Percentiles rank a stretch among this genome's conserved stretches.
Evolutionary conservation across 2,329 filamentous ascomycete species (phyloP).

Genomic region (Cladobotryum mycophilum): DNA sequence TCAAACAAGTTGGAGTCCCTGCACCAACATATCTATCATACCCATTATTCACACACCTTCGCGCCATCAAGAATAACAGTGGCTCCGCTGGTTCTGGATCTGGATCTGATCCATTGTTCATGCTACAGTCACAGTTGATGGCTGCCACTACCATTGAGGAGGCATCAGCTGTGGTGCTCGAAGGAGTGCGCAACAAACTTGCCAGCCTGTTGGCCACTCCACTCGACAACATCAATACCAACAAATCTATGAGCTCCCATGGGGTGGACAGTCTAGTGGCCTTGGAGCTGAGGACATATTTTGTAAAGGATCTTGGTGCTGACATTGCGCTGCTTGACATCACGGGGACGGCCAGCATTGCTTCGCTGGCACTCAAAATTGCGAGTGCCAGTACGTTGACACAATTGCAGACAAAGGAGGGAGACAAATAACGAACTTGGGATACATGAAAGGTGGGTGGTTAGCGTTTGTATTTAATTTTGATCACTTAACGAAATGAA

Average conservation of each 20-base stretch:
- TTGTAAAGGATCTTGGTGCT: constrained; percentile 19
- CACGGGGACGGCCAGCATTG: constrained; percentile 3
- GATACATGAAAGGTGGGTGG: too few relatives aligned
- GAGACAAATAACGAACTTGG: neutral
- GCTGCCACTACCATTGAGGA: constrained; percentile 4
- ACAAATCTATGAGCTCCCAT: constrained; percentile 17
- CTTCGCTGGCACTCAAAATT: constrained; percentile 1
- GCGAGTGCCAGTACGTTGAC: constrained; percentile 1
- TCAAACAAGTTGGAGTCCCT: constrained; percentile 1
- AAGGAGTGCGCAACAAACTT: constrained; percentile 5
- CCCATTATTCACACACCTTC: constrained; percentile 6
- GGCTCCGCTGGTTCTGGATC: neutral
- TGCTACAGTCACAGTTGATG: constrained; percentile 2
- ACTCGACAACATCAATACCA: constrained; percentile 18
- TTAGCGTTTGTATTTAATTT: too few relatives aligned
- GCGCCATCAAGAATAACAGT: neutral
- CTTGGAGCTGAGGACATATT: constrained; percentile 21
- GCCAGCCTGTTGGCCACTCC: constrained; percentile 5
- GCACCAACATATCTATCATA: constrained; percentile 4
- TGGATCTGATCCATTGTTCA: neutral
- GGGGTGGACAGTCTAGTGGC: constrained; percentile 22
- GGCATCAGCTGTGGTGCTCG: neutral
- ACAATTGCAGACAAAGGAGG: neutral
- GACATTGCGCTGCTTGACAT: constrained; percentile 22
- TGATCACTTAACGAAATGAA: too few relatives aligned